phyloP scores from a whole-genome alignment of 768 basidiomycete species.

The Mycena polygramma region DNA sequence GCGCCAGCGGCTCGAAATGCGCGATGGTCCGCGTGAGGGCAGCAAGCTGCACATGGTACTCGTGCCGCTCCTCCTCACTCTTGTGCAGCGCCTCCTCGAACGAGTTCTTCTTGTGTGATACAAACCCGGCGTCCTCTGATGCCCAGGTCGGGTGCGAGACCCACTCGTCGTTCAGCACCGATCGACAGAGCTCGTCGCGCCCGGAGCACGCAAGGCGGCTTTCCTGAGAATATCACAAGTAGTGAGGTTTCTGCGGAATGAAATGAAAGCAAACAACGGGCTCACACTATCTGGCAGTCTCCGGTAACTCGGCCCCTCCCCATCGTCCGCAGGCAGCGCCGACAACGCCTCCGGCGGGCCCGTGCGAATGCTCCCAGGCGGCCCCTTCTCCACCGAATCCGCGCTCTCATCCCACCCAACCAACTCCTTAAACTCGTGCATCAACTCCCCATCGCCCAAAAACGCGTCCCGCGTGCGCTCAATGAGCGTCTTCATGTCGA shows the following conservation, averaged over 20 bases:
- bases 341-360: slow-evolving; percentile 82
- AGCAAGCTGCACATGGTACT: slow-evolving; percentile 96
- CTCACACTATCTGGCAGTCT: slow-evolving; percentile 89
- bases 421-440: slow-evolving; percentile 87
- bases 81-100: slow-evolving; percentile 97
- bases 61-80: slow-evolving; percentile 98
- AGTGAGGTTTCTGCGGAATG: slow-evolving; percentile 21
- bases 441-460: slow-evolving; percentile 84
- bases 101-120: slow-evolving; percentile 95
- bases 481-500: slow-evolving; percentile 86
- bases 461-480: slow-evolving; percentile 83
- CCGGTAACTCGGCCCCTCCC: slow-evolving; percentile 94
- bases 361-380: slow-evolving; percentile 83
- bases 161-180: slow-evolving; percentile 97
- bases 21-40: slow-evolving; percentile 92
- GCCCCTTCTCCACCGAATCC: slow-evolving; percentile 74
- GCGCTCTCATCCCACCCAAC: slow-evolving; percentile 82
- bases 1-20: slow-evolving; percentile 88
- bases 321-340: slow-evolving; percentile 85
- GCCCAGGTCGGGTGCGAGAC: slow-evolving; percentile 99
- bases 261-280: slow-evolving; percentile 35
- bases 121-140: slow-evolving; percentile 94
- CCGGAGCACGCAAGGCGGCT: slow-evolving; percentile 92
- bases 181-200: slow-evolving; percentile 93
- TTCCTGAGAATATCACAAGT: slow-evolving; percentile 69